These are phyloP conservation scores for Rosa persica DNA, from an alignment of 306 rosid genomes.

Conservation along the genomic window DNA sequence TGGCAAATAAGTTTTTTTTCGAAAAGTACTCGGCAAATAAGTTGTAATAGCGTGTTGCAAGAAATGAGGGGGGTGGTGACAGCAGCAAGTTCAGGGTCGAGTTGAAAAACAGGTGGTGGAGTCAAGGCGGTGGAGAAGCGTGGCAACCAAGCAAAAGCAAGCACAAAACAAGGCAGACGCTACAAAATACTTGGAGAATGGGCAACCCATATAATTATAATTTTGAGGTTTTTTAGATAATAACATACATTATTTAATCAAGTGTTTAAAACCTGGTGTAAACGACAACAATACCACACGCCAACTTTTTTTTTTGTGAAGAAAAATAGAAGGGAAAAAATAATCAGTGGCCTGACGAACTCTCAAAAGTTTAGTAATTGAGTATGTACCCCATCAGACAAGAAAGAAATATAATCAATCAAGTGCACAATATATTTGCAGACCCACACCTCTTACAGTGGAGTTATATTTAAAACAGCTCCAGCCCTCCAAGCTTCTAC, in stretches of 20 bases:
- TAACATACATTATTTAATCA: background rate
- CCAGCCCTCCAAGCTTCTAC: background rate
- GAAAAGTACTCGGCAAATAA: background rate
- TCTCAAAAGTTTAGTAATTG: background rate
- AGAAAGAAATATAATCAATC: background rate
- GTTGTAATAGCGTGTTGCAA: slow-evolving; percentile 7
- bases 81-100: background rate
- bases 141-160: slow-evolving; percentile 31
- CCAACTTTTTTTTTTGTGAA: background rate
- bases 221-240: background rate
- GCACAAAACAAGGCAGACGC: background rate
- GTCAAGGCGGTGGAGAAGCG: slow-evolving; percentile 12
- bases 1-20: background rate
- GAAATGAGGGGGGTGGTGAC: background rate
- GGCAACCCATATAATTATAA: background rate
- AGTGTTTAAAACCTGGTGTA: background rate
- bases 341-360: background rate
- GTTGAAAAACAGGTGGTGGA: background rate
- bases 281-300: background rate
- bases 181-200: slow-evolving; percentile 13
- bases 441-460: background rate
- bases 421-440: background rate
- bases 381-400: background rate
- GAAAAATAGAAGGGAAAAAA: background rate
- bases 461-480: background rate